Evolutionary conservation across 805 yeast species (phyloP), one percentile per base, ranked within the genome.

Genomic region (Wickerhamomyces silvicola): DNA sequence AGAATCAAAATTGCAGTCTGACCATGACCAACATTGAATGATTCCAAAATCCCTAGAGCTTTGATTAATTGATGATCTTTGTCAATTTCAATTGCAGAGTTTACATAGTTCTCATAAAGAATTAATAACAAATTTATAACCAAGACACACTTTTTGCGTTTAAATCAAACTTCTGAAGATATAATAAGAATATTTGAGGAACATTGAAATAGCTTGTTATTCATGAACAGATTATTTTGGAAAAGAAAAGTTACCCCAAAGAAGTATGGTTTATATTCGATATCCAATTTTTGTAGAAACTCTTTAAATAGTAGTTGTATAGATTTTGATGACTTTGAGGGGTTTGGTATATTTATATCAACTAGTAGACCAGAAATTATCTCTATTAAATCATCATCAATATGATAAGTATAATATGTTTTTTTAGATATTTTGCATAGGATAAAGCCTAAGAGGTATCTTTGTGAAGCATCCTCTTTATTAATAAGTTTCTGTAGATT

Each of bases 221-320:
- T 20, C 2, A 42, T 15, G 5, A 31, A 17, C 5, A 31, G 2
- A 1, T 25, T 32, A 14, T 33, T 36, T 24, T 42, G 47, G 6
- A 48, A 25, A 16, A 45, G 9, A 7, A 48, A 16, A 2, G 45
- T 41, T 8, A 43, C 18, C 2, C 38, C 47, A 24, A 45, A 25
- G 10, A 35, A 43, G 2, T 22, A 17, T 5, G 42, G 29, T 6
- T 34, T 22, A 28, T 46, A 41, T 2, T 13, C 15, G 4, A 25
- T 27, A 1, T 32, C 38, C 1, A 43, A 23, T 9, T 33, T 35
- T 0, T 10, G 16, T 5, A 11, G 22, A 5, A 45, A 37, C 22
- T 48, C 45, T 7, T 33, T 28, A 16, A 36, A 41, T 11, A 36
- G 6, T 6, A 29, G 3, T 18, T 28, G 37, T 2, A 18, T 18